A percentile compares a stretch with the other conserved stretches of the same genome.
These are phyloP conservation scores for Pythium brachiatum DNA, from an alignment of 352 stramenopile genomes.

Conservation along the genomic window DNA sequence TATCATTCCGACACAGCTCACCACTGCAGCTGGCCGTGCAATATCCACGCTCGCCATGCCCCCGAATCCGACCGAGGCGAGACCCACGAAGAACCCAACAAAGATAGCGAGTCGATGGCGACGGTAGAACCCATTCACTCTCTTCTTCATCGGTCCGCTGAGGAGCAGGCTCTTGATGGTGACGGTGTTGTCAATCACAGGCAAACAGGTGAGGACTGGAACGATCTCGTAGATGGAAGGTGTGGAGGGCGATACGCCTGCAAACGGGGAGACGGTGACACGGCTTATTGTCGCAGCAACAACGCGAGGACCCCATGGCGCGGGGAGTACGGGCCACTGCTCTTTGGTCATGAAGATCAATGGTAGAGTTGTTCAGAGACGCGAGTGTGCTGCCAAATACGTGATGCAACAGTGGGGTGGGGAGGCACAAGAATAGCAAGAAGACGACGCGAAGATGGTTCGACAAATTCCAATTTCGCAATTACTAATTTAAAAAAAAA, in stretches of 20 bases:
- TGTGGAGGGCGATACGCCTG: neutral
- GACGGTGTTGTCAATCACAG: neutral
- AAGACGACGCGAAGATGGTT: neutral
- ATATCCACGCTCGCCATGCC: neutral
- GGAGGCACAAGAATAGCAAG: too few species aligned
- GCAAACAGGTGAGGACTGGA: neutral
- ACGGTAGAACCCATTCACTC: neutral
- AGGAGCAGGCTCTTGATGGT: neutral
- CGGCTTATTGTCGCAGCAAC: neutral
- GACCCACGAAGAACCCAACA: neutral
- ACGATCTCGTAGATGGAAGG: neutral
- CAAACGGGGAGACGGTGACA: neutral
- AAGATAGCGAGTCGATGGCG: neutral
- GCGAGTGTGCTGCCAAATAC: too few species aligned
- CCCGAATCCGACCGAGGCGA: neutral
- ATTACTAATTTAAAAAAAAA: slow-evolving; percentile 4
- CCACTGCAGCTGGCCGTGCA: neutral
- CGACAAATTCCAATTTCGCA: slow-evolving; percentile 2
- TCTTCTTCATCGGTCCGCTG: neutral
- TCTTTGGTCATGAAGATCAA: neutral
- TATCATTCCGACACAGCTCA: neutral
- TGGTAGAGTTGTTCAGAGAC: neutral
- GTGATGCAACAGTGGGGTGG: too few species aligned
- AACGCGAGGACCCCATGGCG: neutral
- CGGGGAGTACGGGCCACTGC: neutral